Base-by-base conservation (phyloP, 169 alveolate species). In the Plasmodium gallinaceum region DNA sequence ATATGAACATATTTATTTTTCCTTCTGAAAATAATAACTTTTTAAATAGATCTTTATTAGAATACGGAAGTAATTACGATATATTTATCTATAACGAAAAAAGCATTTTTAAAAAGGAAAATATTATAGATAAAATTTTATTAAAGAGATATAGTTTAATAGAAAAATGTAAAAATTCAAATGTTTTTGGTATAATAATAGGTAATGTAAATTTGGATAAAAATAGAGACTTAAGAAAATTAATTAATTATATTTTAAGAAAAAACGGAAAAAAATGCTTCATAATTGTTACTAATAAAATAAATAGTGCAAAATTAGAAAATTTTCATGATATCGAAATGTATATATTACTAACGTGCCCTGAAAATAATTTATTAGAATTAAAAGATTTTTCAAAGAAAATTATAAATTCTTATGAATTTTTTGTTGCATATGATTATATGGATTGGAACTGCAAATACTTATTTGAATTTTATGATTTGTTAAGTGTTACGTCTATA, bases 321-420 rank as follows among this genome's bases (percentile, higher is more conserved):
- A 94, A 94, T 57, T 92, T 94, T 87, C 93, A 90, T 37, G 90
- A 72, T 70, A 73, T 94, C 18, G 94, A 94, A 74, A 74, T 94
- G 72, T 94, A 70, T 45, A 87, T 93, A 32, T 75, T 94, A 57
- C 64, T 94, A 54, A 83, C 93, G 4, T 94, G 95, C 60, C 76
- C 91, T 20, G 92, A 88, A 48, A 61, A 92, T 24, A 80, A 88
- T 57, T 83, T 92, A 46, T 74, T 88, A 8, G 95, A 88, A 22
- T 0, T 74, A 46, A 42, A 69, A 51, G 88, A 87, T 43, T 74
- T 87, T 71, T 87, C 92, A 26, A 85, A 91, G 58, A 51, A 85
- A 45, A 64, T 90, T 14, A 93, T 94, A 12, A 74, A 42, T 45
- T 95, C 96, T 1, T 94, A 68, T 66, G 96, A 94, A 70, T 80